Evolutionary conservation across 176 grass and related monocot species (phyloP).

Genomic region (Luzula sylvatica): DNA sequence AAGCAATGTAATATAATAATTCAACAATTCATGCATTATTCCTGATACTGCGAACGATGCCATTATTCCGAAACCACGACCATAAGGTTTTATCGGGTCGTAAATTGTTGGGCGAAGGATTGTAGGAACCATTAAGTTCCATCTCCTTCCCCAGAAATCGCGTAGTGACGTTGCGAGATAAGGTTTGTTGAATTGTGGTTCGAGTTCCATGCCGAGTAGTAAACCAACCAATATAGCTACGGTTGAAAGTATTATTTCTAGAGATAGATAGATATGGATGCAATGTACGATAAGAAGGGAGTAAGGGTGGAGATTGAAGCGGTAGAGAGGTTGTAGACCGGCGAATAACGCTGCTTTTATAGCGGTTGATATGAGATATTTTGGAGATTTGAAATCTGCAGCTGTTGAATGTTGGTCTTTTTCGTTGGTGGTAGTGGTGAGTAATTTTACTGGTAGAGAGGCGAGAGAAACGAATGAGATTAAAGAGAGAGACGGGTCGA

Average conservation of each 20-base stretch:
- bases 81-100: conserved; percentile 7
- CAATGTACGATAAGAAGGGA: background rate
- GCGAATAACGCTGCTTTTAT: conserved; percentile 4
- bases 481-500: background rate
- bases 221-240: background rate
- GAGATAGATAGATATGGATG: conserved; percentile 11
- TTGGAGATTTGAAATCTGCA: background rate
- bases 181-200: conserved; percentile 12
- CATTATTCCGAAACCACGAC: background rate
- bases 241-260: conserved; percentile 1
- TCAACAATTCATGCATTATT: conserved; percentile 16
- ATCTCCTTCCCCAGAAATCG: conserved; percentile 18
- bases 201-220: conserved; percentile 1
- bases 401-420: too few relatives aligned
- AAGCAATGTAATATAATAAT: background rate
- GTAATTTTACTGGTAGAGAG: background rate
- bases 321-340: conserved; percentile 6
- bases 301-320: background rate
- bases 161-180: background rate
- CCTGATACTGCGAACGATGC: conserved; percentile 12
- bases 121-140: conserved; percentile 18
- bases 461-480: background rate
- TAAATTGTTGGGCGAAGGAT: conserved; percentile 13
- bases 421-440: background rate
- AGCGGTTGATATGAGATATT: background rate